Conservation (phyloP, 1,284 basidiomycete genomes). For the Cerioporus squamosus region DNA sequence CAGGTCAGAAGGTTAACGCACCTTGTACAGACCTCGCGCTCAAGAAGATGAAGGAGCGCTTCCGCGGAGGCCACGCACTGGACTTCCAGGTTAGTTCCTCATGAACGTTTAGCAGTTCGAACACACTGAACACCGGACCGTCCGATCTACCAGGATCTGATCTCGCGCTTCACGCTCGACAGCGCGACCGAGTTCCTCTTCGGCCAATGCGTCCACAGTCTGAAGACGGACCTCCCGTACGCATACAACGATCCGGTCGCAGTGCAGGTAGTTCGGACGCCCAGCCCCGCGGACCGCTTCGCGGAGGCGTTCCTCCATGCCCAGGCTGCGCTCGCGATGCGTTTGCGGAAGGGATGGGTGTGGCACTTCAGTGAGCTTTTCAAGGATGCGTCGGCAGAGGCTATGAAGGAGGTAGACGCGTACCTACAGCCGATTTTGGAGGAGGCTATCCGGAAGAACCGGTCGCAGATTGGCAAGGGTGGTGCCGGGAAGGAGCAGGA, state of each 20-base stretch:
- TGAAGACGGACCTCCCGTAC: constrained; percentile 37
- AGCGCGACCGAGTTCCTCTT: constrained; percentile 48
- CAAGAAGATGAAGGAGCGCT: constrained; percentile 24
- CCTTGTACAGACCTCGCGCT: constrained; percentile 14
- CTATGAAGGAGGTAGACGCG: constrained; percentile 26
- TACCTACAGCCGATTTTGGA: constrained; percentile 45
- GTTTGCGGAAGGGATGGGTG: constrained; percentile 37
- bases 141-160: constrained; percentile 30
- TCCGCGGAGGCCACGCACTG: constrained; percentile 15
- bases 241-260: constrained; percentile 23
- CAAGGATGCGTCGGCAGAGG: constrained; percentile 9
- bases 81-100: constrained; percentile 20
- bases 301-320: constrained; percentile 43
- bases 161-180: constrained; percentile 45
- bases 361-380: constrained; percentile 24
- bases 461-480: constrained; percentile 21
- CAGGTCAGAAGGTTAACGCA: not conserved
- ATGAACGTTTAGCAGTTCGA: not conserved
- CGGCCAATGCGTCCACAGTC: constrained; percentile 39
- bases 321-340: constrained; percentile 36
- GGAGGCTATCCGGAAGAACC: constrained; percentile 39
- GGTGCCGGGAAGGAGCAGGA: constrained; percentile 18
- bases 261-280: not conserved
- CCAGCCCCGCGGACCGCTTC: constrained; percentile 36
- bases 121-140: no score